Conservation (phyloP, 2,329 filamentous ascomycete genomes). For the Beauveria medogensis region DNA sequence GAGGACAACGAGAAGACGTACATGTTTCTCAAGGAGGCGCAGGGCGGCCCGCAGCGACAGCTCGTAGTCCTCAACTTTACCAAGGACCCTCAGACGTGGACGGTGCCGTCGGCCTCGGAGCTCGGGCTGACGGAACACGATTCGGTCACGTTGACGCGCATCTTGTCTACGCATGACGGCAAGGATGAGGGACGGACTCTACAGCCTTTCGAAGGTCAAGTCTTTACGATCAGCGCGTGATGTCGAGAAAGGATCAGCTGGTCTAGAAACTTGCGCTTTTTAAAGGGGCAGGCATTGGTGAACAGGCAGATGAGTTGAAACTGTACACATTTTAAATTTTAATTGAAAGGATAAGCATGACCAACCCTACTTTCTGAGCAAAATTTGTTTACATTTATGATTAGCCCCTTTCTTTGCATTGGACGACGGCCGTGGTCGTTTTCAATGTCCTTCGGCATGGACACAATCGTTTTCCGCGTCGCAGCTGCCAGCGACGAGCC, state of each 20-base stretch:
- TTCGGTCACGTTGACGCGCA: slow-evolving; percentile 16
- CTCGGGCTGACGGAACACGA: slow-evolving; percentile 13
- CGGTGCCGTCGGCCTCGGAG: slow-evolving; percentile 16
- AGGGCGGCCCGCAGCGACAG: slow-evolving; percentile 16
- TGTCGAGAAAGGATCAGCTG: background rate
- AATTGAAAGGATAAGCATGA: no score
- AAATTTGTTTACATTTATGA: no score
- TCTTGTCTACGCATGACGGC: slow-evolving; percentile 21
- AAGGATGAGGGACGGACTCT: slow-evolving; percentile 15
- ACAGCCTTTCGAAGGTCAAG: slow-evolving; percentile 24
- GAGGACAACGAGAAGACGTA: slow-evolving; percentile 19
- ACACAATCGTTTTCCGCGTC: no score
- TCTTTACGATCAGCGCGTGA: slow-evolving; percentile 18
- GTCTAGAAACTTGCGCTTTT: no score
- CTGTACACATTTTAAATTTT: no score
- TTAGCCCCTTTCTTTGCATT: no score
- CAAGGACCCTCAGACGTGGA: slow-evolving; percentile 20
- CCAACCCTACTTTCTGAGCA: no score
- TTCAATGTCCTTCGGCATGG: no score
- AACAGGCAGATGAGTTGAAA: no score
- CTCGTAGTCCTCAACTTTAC: slow-evolving; percentile 27
- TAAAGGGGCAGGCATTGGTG: no score
- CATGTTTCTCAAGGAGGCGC: slow-evolving; percentile 24
- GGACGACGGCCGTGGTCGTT: no score
- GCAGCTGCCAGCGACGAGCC: no score